Base-by-base conservation (phyloP, 2,329 filamentous ascomycete species). In the Arthrocladium fulminans region DNA sequence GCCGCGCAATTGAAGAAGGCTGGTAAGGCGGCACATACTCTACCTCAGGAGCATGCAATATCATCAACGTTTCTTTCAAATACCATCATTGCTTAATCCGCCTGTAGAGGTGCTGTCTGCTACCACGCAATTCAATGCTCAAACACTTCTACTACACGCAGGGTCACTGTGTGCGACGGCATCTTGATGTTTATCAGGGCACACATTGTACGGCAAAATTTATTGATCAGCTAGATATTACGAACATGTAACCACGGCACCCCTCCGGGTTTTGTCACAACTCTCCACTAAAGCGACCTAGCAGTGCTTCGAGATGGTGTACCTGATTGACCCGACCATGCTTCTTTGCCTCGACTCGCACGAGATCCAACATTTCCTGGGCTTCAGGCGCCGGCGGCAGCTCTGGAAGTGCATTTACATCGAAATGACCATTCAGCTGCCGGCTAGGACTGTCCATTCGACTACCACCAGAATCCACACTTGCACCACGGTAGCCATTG, bases 351-450 rank as follows among this genome's bases (percentile, higher is more conserved):
- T 59, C 56, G 20, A 51, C 46, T 3, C 48, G 32, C 6, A 59
- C 53, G 29, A 59, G 47, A 43, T 59, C 56, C 19, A 59, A 45
- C 55, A 59, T 56, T 34, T 59, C 56, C 40, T 59, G 56, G 7
- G 56, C 54, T 27, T 59, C 56, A 17, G 56, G 56, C 6, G 49
- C 55, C 3, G 56, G 54, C 13, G 56, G 53, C 20, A 59, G 50
- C 15, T 56, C 52, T 3, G 56, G 56, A 38, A 59, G 49, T 19
- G 48, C 54, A 40, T 56, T 43, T 12, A 49, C 47, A 42, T 54
- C 52, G 20, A 50, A 49, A 39, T 54, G 49, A n/a, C 56, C 56
- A 32, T 59, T 59, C 10, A 59, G 47, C 58, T 62, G 56, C 35
- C 55, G 50, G 42, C 55, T 58, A 13, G 56, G 56, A 42, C 57